Percentiles rank a stretch among this genome's conserved stretches.
Evolutionary conservation across 2,329 filamentous ascomycete species (phyloP).

Genomic region (Aspergillus caelatus): DNA sequence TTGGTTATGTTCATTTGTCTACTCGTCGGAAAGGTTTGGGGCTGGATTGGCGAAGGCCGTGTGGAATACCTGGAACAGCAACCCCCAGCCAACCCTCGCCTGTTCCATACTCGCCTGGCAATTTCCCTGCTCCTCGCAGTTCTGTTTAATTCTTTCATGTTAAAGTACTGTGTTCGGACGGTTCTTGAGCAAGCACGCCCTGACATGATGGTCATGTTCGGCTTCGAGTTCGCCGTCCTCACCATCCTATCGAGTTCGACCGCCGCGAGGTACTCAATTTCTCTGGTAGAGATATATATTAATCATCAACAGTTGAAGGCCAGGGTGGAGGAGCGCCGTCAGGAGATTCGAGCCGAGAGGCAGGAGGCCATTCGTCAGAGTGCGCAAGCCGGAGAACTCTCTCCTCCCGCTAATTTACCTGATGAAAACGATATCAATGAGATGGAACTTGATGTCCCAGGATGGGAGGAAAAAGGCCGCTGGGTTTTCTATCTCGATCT

Average conservation of each 20-base stretch:
- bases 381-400: constrained; percentile 39
- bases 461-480: constrained; percentile 94
- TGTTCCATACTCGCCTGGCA: constrained; percentile 84
- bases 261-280: constrained; percentile 74
- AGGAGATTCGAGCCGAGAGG: constrained; percentile 63
- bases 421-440: constrained; percentile 80
- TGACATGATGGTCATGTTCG: constrained; percentile 99
- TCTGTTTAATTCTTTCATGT: constrained; percentile 76
- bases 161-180: constrained; percentile 77
- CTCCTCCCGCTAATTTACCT: constrained; percentile 52
- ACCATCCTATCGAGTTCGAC: constrained; percentile 80
- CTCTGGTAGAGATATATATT: constrained; percentile 75
- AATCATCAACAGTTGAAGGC: constrained; percentile 72
- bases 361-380: constrained; percentile 49
- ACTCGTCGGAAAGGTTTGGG: constrained; percentile 94
- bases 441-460: constrained; percentile 91
- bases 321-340: constrained; percentile 68
- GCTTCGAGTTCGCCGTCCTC: constrained; percentile 93
- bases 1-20: constrained; percentile 94
- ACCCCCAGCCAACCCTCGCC: constrained; percentile 80
- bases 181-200: constrained; percentile 87
- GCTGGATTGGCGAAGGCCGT: constrained; percentile 94
- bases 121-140: constrained; percentile 78
- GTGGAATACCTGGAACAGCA: constrained; percentile 96
- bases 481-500: constrained; percentile 90